Evolutionary conservation across 225 moss, liverwort and hornwort genomes (phyloP).

Genomic region (Neckera pumila): DNA sequence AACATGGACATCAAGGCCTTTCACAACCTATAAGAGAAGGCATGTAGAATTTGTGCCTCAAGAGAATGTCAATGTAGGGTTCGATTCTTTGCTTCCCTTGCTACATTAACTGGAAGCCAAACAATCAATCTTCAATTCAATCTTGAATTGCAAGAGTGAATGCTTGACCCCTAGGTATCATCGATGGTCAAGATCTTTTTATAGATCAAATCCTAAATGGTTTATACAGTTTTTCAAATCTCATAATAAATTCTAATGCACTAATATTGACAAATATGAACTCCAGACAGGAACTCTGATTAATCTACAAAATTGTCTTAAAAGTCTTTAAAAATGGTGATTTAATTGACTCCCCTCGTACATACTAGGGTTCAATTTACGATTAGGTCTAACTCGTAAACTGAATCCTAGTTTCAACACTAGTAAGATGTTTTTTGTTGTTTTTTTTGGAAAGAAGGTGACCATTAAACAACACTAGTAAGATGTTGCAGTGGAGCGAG

Average conservation of each 20-base stretch:
- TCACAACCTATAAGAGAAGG: not conserved
- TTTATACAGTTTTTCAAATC: too few relatives aligned
- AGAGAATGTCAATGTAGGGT: rapidly evolving
- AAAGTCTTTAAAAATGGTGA: not conserved
- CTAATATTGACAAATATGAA: not conserved
- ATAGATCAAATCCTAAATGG: not conserved
- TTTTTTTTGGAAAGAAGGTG: too few relatives aligned
- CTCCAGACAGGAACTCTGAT: not conserved
- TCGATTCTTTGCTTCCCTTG: not conserved
- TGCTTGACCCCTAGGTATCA: not conserved
- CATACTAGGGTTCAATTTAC: not conserved
- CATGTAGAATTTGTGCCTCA: not conserved
- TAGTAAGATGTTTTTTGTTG: not conserved
- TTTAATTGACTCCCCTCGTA: not conserved
- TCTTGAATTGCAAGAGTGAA: not conserved
- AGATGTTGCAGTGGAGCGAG: not conserved
- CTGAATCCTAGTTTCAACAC: not conserved
- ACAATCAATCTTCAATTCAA: not conserved
- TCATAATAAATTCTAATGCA: not conserved
- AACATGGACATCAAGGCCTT: not conserved
- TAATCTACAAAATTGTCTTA: not conserved
- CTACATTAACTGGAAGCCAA: rapidly evolving
- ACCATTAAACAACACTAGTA: not conserved
- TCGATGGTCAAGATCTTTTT: not conserved
- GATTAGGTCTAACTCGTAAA: too few relatives aligned